These are phyloP conservation scores for Plantago coronopus DNA, from an alignment of 305 asterid genomes.

Conservation along the genomic window DNA sequence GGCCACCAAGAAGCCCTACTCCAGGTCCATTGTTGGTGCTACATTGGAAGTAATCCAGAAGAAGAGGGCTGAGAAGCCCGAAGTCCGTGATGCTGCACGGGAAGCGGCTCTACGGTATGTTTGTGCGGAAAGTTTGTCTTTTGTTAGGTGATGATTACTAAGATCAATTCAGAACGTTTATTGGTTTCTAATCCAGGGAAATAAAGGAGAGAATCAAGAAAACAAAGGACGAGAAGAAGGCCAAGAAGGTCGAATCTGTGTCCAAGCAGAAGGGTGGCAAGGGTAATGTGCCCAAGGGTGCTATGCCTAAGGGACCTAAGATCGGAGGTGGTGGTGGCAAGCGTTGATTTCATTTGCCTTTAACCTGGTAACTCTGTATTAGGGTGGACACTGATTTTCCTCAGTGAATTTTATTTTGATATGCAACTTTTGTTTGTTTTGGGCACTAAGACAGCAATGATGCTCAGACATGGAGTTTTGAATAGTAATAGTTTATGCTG, in stretches of 20 bases:
- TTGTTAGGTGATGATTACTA: not conserved
- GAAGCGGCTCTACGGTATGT: slow-evolving; percentile 76
- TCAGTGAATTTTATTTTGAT: too few relatives aligned
- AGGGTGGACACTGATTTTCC: too few relatives aligned
- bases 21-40: slow-evolving; percentile 89
- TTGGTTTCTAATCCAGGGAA: slow-evolving; percentile 41
- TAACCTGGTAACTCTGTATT: too few relatives aligned
- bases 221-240: slow-evolving; percentile 82
- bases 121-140: slow-evolving; percentile 11
- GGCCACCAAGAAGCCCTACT: slow-evolving; percentile 17
- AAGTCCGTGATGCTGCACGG: slow-evolving; percentile 88
- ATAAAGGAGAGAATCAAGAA: slow-evolving; percentile 86
- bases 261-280: slow-evolving; percentile 62
- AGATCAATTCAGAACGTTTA: not conserved
- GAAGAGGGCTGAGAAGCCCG: slow-evolving; percentile 74
- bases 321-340: slow-evolving; percentile 78
- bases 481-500: too few relatives aligned
- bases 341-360: slow-evolving; percentile 30
- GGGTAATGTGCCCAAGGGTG: slow-evolving; percentile 52
- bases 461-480: too few relatives aligned
- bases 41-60: slow-evolving; percentile 85
- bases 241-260: slow-evolving; percentile 59
- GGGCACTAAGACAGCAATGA: too few relatives aligned
- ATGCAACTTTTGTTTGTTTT: too few relatives aligned
- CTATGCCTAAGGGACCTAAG: slow-evolving; percentile 56